Evolutionary conservation across 441 rosid genomes (phyloP).

Genomic region (Biscutella laevigata): DNA sequence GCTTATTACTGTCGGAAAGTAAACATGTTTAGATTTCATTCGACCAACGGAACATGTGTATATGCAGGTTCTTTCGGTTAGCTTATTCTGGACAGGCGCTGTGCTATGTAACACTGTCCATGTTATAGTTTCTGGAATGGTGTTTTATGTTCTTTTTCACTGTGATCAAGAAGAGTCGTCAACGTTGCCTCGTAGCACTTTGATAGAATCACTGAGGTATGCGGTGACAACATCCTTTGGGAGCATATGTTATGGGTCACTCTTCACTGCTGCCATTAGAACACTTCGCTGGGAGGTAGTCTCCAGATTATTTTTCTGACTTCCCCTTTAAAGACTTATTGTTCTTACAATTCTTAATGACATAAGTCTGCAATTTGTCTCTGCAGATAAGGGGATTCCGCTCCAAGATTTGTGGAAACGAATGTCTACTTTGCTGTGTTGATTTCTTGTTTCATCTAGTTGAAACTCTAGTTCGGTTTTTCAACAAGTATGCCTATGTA

Average conservation of each 20-base stretch:
- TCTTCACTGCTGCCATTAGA: slow-evolving; percentile 91
- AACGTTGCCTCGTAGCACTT: slow-evolving; percentile 66
- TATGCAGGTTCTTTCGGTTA: slow-evolving; percentile 76
- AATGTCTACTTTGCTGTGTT: slow-evolving; percentile 88
- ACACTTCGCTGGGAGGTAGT: slow-evolving; percentile 91
- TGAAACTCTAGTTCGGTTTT: slow-evolving; percentile 94
- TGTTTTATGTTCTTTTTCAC: slow-evolving; percentile 75
- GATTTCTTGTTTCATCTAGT: slow-evolving; percentile 85
- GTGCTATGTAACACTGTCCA: slow-evolving; percentile 89
- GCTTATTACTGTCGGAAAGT: slow-evolving; percentile 3
- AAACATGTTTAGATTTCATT: slow-evolving; percentile 15
- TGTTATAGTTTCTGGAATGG: slow-evolving; percentile 92
- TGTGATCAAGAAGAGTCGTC: slow-evolving; percentile 67
- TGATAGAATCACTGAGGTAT: slow-evolving; percentile 57
- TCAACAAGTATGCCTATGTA: slow-evolving; percentile 89
- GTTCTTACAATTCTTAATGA: not conserved
- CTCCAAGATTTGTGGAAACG: slow-evolving; percentile 90
- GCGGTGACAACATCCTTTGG: slow-evolving; percentile 91
- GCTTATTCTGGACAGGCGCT: slow-evolving; percentile 97
- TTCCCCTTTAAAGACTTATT: not conserved
- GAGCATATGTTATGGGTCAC: slow-evolving; percentile 93
- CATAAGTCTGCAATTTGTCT: not conserved
- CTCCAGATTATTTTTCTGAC: not conserved
- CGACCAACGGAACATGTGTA: slow-evolving; percentile 13
- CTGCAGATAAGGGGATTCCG: slow-evolving; percentile 84